Evolutionary conservation across 805 yeast species (phyloP), one percentile per base, ranked within the genome.

Genomic region (Kodamaea sagamina): DNA sequence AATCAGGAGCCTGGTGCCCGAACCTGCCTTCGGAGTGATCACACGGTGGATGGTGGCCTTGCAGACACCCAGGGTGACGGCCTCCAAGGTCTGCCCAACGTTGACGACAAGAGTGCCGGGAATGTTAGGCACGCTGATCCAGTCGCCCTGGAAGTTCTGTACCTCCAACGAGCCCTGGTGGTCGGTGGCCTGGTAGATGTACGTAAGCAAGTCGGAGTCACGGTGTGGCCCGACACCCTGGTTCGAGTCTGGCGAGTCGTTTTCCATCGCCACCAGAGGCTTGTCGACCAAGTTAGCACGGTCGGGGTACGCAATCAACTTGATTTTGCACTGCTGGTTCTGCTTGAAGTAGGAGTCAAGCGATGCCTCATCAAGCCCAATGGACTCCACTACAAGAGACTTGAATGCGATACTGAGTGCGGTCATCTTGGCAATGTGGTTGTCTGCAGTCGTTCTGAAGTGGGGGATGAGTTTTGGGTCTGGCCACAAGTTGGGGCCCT

Each of bases 141-240:
- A 80, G 18, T 74, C 59, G 7, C 83, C 83, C 38, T 74, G 70
- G 47, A 73, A 69, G 47, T 75, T 75, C 46, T 77, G 75, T 7
- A 79, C 84, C 50, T 80, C 81, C 27, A 80, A 63, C 1, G 83
- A 79, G 28, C 77, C 69, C 7, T 43, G 25, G 43, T 73, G 78
- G 11, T 59, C 63, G 1, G 77, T 65, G 8, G 80, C 85, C 53
- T 82, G 86, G 50, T 72, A 76, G 9, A 82, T 78, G 54, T 71
- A 78, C 0, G 86, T 81, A 21, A 82, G 54, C 52, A 82, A 67
- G 42, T 80, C 85, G 3, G 82, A 77, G 52, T 84, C 89, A 44
- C 85, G 72, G 53, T 83, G 89, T 3, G 85, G 82, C 1, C 86
- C 86, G 12, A 73, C 77, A 0, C 84, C 85, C 51, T 77, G 82